Evolutionary conservation across 2,329 filamentous ascomycete genomes (phyloP).

Genomic region (Ilyonectria sp.): DNA sequence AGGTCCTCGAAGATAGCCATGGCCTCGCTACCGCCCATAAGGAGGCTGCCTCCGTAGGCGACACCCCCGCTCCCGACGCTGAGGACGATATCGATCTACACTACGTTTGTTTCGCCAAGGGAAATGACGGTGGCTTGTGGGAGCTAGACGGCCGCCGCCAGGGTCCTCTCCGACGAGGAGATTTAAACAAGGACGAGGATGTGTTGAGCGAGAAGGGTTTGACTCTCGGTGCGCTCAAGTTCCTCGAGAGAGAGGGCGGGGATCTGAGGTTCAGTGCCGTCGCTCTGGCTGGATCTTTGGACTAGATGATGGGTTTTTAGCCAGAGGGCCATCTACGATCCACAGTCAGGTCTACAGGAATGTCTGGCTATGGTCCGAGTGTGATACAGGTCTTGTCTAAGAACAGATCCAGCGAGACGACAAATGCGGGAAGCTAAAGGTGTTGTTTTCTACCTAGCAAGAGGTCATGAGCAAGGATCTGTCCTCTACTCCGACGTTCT

Average conservation of each 20-base stretch:
- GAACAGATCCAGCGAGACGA: too few relatives aligned
- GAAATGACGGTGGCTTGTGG: slow-evolving; percentile 73
- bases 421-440: too few relatives aligned
- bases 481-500: too few relatives aligned
- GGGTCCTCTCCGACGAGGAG: slow-evolving; percentile 70
- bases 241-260: slow-evolving; percentile 68
- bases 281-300: slow-evolving; percentile 66
- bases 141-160: slow-evolving; percentile 73
- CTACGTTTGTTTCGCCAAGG: slow-evolving; percentile 95
- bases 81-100: slow-evolving; percentile 91
- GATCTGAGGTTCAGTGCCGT: slow-evolving; percentile 74
- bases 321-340: background rate
- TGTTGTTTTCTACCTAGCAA: too few relatives aligned
- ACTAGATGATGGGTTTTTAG: slow-evolving; percentile 50
- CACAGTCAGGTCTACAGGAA: too few relatives aligned
- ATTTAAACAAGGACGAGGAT: slow-evolving; percentile 74
- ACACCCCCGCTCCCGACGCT: slow-evolving; percentile 83
- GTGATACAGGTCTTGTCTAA: too few relatives aligned
- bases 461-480: too few relatives aligned
- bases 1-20: slow-evolving; percentile 82
- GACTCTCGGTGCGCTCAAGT: slow-evolving; percentile 74
- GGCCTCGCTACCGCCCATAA: slow-evolving; percentile 85
- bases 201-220: slow-evolving; percentile 83
- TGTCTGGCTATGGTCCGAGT: background rate
- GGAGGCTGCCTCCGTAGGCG: slow-evolving; percentile 81